phyloP scores from a whole-genome alignment of 106 monocot genomes.

The Amphibolis antarctica region DNA sequence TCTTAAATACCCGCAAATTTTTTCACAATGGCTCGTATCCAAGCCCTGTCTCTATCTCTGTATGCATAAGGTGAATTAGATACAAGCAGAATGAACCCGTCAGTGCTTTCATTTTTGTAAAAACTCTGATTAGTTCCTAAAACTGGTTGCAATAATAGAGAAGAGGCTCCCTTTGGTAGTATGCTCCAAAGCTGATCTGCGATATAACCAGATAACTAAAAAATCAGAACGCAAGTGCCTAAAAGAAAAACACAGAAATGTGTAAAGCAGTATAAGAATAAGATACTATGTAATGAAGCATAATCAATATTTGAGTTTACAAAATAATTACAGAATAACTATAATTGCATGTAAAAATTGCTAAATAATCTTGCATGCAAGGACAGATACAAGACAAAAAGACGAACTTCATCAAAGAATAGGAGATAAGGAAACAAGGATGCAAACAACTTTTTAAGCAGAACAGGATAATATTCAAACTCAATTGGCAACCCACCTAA shows the following conservation, averaged over 20 bases:
- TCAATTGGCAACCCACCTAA: too few species aligned
- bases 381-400: background rate
- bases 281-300: background rate
- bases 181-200: constrained; percentile 37
- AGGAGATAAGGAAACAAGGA: too few species aligned
- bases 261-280: too few species aligned
- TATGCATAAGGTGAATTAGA: constrained; percentile 60
- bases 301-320: background rate
- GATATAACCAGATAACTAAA: background rate
- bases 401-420: background rate
- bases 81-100: constrained; percentile 38
- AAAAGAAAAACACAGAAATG: background rate
- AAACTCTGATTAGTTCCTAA: constrained; percentile 5
- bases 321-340: background rate
- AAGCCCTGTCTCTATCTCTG: constrained; percentile 54
- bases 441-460: too few species aligned
- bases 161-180: constrained; percentile 43
- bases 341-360: background rate
- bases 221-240: background rate
- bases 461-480: too few species aligned
- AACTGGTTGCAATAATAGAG: constrained; percentile 39
- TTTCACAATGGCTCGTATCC: constrained; percentile 50
- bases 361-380: too few species aligned
- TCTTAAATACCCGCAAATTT: constrained; percentile 33
- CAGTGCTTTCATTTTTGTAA: background rate